These are phyloP conservation scores for Malania oleifera DNA, from an alignment of 164 flowering plant species.

Conservation along the genomic window DNA sequence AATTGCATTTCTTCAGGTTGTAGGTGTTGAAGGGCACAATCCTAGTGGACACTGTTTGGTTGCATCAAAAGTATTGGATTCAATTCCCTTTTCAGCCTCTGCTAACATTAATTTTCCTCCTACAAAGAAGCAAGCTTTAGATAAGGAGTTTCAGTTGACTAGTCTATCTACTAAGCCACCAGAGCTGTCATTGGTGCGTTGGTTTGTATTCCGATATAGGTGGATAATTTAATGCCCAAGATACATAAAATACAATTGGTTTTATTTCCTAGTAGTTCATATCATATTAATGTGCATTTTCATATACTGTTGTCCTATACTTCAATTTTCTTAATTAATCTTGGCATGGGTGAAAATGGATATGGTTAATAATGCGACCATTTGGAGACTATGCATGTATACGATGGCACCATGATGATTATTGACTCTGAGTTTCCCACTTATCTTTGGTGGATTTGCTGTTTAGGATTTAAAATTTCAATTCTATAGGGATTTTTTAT, in stretches of 20 bases:
- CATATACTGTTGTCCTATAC: too few species aligned
- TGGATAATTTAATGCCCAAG: background rate
- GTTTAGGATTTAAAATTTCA: too few species aligned
- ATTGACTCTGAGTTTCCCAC: too few species aligned
- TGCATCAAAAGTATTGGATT: slow-evolving; percentile 71
- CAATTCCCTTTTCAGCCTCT: slow-evolving; percentile 41
- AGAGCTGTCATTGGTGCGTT: slow-evolving; percentile 65
- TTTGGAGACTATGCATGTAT: too few species aligned
- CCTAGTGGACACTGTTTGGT: slow-evolving; percentile 95
- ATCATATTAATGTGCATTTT: background rate
- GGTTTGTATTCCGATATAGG: slow-evolving; percentile 4
- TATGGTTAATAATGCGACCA: background rate
- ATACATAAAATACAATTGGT: background rate
- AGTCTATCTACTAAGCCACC: slow-evolving; percentile 15
- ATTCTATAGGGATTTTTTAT: too few species aligned
- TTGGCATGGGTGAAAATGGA: background rate
- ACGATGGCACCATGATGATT: too few species aligned
- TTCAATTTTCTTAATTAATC: background rate
- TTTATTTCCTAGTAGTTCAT: background rate
- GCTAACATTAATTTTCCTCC: slow-evolving; percentile 41
- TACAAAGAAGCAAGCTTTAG: slow-evolving; percentile 72
- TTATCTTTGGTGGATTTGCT: too few species aligned
- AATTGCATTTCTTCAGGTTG: slow-evolving; percentile 46
- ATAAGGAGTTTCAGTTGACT: slow-evolving; percentile 33
- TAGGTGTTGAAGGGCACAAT: slow-evolving; percentile 86